These are phyloP conservation scores for Kodamaea sp. DNA, from an alignment of 1,139 yeast genomes.

Conservation along the genomic window DNA sequence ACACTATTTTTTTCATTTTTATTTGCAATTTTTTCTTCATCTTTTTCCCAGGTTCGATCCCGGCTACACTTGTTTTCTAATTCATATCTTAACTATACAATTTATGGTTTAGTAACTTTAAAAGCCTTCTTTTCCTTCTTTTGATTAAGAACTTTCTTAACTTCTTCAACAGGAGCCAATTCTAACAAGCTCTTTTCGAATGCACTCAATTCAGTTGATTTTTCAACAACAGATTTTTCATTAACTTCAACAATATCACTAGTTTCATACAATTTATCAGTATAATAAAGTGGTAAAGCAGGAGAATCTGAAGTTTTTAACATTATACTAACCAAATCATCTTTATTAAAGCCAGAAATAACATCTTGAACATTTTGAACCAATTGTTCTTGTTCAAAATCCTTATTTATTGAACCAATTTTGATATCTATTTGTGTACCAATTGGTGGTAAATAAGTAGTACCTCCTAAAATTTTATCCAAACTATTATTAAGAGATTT, in stretches of 20 bases:
- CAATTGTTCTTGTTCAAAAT: conserved; percentile 28
- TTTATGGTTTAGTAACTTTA: conserved; percentile 4
- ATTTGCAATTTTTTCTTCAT: no score
- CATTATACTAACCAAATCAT: conserved; percentile 54
- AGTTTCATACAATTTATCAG: conserved; percentile 53
- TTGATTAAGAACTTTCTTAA: conserved; percentile 44
- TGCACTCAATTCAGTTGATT: conserved; percentile 40
- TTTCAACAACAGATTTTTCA: conserved; percentile 25
- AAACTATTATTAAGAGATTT: conserved; percentile 58
- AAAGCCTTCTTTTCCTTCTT: conserved; percentile 19
- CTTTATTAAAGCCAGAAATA: conserved; percentile 43
- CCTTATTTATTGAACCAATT: conserved; percentile 56
- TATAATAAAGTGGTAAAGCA: conserved; percentile 74
- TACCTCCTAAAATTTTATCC: conserved; percentile 52
- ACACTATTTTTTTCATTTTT: no score
- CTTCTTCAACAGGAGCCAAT: conserved; percentile 71
- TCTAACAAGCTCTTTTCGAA: conserved; percentile 80
- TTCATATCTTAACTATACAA: not conserved
- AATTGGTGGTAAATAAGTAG: conserved; percentile 68
- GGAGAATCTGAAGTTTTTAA: conserved; percentile 74
- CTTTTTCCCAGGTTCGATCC: no score
- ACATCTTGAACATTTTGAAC: conserved; percentile 57
- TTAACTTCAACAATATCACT: conserved; percentile 24
- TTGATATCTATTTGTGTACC: conserved; percentile 66
- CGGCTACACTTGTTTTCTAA: not conserved